Evolutionary conservation across 129 eudicot genomes (phyloP).

Genomic region (Arctium lappa): DNA sequence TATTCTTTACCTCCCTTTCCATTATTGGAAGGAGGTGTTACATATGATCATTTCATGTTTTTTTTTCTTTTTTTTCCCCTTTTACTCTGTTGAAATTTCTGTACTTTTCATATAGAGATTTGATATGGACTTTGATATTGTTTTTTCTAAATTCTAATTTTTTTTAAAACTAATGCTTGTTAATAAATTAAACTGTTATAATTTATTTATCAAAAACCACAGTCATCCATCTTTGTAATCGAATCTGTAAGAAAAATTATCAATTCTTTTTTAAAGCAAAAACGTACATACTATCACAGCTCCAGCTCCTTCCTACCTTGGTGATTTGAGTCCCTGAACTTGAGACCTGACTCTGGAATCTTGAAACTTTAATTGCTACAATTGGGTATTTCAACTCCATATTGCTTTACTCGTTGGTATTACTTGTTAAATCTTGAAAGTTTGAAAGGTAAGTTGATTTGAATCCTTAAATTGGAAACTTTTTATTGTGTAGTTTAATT

Average conservation of each 20-base stretch:
- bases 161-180: background rate
- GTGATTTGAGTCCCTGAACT: background rate
- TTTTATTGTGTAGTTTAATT: background rate
- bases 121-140: background rate
- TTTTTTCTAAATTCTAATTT: background rate
- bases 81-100: background rate
- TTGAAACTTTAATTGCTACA: background rate
- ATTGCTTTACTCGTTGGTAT: background rate
- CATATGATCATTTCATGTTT: background rate
- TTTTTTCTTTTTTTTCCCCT: background rate
- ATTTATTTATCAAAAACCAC: conserved; percentile 4
- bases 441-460: conserved; percentile 5
- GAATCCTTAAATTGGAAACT: background rate
- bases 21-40: too few relatives aligned
- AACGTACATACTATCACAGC: background rate
- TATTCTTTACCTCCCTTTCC: too few relatives aligned
- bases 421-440: background rate
- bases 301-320: conserved; percentile 1
- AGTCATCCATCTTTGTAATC: background rate
- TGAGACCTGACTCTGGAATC: background rate
- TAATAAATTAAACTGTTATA: background rate
- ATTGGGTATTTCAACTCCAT: background rate
- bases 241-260: background rate
- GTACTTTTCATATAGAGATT: background rate
- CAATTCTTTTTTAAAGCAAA: background rate